Conservation (phyloP, 257 asterid species). For the Jacaranda copaia region DNA sequence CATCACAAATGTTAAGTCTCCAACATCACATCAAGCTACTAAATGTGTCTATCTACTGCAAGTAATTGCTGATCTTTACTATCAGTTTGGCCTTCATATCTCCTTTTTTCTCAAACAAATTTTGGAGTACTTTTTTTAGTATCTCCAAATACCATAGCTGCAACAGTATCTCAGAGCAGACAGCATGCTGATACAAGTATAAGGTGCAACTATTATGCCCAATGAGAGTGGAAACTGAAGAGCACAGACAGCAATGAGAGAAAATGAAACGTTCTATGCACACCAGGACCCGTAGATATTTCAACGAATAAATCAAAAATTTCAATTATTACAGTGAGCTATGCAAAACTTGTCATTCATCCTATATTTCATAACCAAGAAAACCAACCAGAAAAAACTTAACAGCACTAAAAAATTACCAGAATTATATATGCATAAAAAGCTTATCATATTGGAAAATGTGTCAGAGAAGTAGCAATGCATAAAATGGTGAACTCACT, state of each 20-base stretch:
- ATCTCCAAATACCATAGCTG: not conserved
- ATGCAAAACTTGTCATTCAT: not conserved
- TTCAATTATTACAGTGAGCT: not conserved
- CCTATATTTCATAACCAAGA: not conserved
- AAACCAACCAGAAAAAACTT: conserved; percentile 8
- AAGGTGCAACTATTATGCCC: not conserved
- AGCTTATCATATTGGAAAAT: conserved; percentile 10
- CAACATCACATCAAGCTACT: not conserved
- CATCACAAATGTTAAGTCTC: not conserved
- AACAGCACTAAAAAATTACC: not conserved
- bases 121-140: not conserved
- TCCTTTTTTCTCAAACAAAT: not conserved
- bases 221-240: conserved; percentile 13
- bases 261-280: conserved; percentile 1
- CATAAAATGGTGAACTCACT: conserved; percentile 57
- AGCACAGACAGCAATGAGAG: conserved; percentile 4
- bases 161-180: not conserved
- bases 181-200: not conserved
- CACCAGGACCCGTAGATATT: not conserved
- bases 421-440: conserved; percentile 10
- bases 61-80: not conserved
- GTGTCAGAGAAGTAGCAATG: conserved; percentile 34
- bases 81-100: conserved; percentile 15
- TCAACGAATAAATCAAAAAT: conserved; percentile 8
- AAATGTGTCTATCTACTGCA: not conserved